Evolutionary conservation across 768 basidiomycete genomes (phyloP).

Genomic region (Phaeotremella skinneri): DNA sequence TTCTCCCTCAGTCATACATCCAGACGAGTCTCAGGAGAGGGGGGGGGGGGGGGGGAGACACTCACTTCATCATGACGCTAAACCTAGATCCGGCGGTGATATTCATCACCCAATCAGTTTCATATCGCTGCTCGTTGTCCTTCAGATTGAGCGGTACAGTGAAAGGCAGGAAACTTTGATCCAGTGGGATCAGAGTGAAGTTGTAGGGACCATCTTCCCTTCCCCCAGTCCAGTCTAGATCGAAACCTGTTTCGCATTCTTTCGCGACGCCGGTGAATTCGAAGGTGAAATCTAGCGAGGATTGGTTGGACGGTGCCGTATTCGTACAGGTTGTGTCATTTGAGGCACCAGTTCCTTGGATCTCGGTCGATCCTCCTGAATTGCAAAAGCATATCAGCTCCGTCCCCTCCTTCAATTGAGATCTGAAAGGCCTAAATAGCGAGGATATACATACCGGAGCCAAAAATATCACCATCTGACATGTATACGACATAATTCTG

Average conservation of each 20-base stretch:
- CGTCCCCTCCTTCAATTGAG: neutral
- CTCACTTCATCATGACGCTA: slow-evolving; percentile 46
- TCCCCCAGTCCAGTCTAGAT: slow-evolving; percentile 31
- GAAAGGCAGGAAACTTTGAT: slow-evolving; percentile 36
- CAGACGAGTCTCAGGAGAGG: no score
- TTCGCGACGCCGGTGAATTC: slow-evolving; percentile 17
- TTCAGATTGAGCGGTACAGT: slow-evolving; percentile 23
- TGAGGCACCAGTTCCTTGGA: slow-evolving; percentile 28
- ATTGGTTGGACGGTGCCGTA: slow-evolving; percentile 24
- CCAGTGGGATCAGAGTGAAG: slow-evolving; percentile 37
- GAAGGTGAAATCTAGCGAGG: slow-evolving; percentile 36
- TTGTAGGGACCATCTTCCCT: slow-evolving; percentile 35
- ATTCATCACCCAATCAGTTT: slow-evolving; percentile 35
- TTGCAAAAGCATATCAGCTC: no score
- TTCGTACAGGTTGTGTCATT: slow-evolving; percentile 29
- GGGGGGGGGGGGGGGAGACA: no score
- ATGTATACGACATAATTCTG: slow-evolving; percentile 40
- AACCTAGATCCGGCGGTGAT: slow-evolving; percentile 37
- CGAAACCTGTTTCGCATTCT: slow-evolving; percentile 38
- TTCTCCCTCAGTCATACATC: neutral
- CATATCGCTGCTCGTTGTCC: neutral
- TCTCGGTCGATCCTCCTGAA: slow-evolving; percentile 39
- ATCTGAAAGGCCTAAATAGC: neutral
- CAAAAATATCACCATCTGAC: slow-evolving; percentile 31
- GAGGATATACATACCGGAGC: slow-evolving; percentile 20